Conservation (phyloP, 768 basidiomycete species). For the Russula foetens region DNA sequence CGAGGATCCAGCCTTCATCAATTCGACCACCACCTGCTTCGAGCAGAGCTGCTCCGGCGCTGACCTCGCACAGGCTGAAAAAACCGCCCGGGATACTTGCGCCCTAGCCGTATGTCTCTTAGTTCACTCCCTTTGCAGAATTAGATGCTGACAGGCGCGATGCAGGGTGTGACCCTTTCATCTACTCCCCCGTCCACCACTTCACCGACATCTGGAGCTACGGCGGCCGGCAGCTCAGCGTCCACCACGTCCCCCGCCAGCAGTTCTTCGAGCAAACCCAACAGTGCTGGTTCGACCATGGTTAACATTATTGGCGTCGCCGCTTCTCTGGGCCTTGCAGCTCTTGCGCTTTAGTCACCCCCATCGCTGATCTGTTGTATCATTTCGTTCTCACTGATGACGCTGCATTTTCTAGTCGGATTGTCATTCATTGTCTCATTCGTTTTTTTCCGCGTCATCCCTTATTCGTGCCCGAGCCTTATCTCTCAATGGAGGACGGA, state of each 20-base stretch:
- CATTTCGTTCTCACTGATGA: background rate
- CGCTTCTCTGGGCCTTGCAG: constrained; percentile 12
- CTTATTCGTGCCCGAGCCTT: background rate
- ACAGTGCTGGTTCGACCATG: background rate
- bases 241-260: no score
- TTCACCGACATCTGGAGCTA: background rate
- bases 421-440: background rate
- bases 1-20: constrained; percentile 38
- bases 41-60: constrained; percentile 34
- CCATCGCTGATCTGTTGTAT: background rate
- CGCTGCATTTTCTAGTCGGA: background rate
- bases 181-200: background rate
- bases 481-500: background rate
- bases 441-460: background rate
- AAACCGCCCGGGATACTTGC: constrained; percentile 37
- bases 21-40: constrained; percentile 42
- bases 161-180: constrained; percentile 18
- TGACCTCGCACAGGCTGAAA: constrained; percentile 40
- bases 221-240: background rate
- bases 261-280: background rate
- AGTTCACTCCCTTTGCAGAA: background rate
- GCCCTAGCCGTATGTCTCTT: constrained; percentile 35
- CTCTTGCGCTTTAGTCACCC: constrained; percentile 10
- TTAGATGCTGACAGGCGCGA: background rate
- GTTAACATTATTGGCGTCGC: constrained; percentile 13